Conservation (phyloP, 352 stramenopile genomes). For the Bremia lactucae region DNA sequence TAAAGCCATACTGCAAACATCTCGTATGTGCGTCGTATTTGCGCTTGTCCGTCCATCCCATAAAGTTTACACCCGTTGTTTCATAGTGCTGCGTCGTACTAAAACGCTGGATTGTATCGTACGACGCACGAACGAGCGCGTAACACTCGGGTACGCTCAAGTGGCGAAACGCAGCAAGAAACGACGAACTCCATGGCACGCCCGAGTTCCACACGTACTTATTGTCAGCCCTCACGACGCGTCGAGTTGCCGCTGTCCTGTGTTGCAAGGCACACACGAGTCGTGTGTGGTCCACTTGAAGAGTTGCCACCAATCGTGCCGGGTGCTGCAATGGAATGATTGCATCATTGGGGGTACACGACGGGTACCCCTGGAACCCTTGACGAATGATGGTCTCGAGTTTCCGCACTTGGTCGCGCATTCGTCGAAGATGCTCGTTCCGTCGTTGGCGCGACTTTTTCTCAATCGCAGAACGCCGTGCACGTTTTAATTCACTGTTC, state of each 20-base stretch:
- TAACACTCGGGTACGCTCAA: conserved; percentile 24
- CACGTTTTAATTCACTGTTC: conserved; percentile 20
- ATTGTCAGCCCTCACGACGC: conserved; percentile 2
- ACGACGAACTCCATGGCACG: conserved; percentile 31
- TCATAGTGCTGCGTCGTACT: conserved; percentile 16
- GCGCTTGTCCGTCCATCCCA: conserved; percentile 43
- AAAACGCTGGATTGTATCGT: conserved; percentile 42
- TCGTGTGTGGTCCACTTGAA: too few relatives aligned
- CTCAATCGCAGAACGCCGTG: conserved; percentile 50
- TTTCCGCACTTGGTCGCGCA: conserved; percentile 41
- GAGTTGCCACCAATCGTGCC: too few relatives aligned
- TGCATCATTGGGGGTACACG: not conserved
- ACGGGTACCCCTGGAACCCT: conserved; percentile 5
- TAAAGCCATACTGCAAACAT: conserved; percentile 47
- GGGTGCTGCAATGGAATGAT: conserved; percentile 7
- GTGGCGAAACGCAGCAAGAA: conserved; percentile 21
- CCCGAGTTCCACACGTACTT: conserved; percentile 17
- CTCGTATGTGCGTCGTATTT: conserved; percentile 18
- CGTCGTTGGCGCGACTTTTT: conserved; percentile 38
- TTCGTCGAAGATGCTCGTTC: conserved; percentile 18
- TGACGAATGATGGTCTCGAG: conserved; percentile 37
- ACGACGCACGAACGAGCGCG: conserved; percentile 39
- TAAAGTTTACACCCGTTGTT: conserved; percentile 32
- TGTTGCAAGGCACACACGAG: too few relatives aligned
- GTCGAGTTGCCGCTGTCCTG: too few relatives aligned